Conservation (phyloP, 148 eudicot genomes). For the Tetragonia tetragonoides region DNA sequence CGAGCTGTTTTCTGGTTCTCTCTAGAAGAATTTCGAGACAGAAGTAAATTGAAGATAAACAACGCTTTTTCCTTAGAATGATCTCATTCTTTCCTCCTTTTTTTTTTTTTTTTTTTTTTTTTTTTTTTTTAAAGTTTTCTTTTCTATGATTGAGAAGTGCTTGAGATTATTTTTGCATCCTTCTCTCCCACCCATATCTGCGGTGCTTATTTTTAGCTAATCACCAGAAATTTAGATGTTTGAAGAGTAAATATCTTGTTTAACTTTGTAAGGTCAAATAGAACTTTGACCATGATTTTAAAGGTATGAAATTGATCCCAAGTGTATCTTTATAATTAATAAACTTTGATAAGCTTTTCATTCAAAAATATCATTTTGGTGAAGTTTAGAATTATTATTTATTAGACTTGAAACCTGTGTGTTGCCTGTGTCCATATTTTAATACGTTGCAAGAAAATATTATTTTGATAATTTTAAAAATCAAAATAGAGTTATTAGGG, state of each 20-base stretch:
- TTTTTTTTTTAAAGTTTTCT: not conserved
- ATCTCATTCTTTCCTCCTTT: not conserved
- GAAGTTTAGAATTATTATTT: too few species aligned
- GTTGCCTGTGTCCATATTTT: too few species aligned
- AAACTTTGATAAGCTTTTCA: not conserved
- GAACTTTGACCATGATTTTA: not conserved
- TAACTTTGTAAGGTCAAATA: not conserved
- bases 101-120: not conserved
- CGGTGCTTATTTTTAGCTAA: constrained; percentile 23
- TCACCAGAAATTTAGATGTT: constrained; percentile 17
- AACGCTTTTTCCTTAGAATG: constrained; percentile 12
- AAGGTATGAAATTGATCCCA: not conserved
- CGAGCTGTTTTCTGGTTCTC: not conserved
- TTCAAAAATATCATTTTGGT: too few species aligned
- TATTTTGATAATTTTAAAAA: too few species aligned
- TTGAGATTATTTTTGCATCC: constrained; percentile 19
- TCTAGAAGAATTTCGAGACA: not conserved
- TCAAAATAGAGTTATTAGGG: too few species aligned
- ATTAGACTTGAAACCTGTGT: too few species aligned
- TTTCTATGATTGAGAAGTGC: constrained; percentile 18
- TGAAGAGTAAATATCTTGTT: not conserved
- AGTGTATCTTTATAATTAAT: too few species aligned
- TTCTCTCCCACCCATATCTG: constrained; percentile 26
- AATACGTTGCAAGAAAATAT: too few species aligned
- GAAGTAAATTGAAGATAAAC: constrained; percentile 4